Percentiles rank a stretch among this genome's conserved stretches.
These are phyloP conservation scores for Ophiostoma himal-ulmi DNA, from an alignment of 2,329 filamentous ascomycete genomes.

Conservation along the genomic window DNA sequence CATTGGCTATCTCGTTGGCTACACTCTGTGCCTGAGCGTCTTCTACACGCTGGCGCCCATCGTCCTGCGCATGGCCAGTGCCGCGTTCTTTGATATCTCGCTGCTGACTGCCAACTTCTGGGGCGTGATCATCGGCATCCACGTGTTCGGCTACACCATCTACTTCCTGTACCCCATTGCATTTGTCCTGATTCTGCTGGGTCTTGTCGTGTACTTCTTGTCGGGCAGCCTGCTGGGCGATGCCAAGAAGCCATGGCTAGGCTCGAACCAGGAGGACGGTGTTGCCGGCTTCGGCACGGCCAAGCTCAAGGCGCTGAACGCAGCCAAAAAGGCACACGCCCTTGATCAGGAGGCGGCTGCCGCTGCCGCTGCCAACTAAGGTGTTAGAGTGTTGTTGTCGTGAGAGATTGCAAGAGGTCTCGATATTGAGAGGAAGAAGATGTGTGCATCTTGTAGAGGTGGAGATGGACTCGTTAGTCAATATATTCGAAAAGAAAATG, in stretches of 20 bases:
- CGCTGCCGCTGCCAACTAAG: neutral
- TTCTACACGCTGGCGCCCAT: slow-evolving; percentile 88
- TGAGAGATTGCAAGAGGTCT: neutral
- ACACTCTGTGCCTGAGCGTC: slow-evolving; percentile 71
- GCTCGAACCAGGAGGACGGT: slow-evolving; percentile 75
- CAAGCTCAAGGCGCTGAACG: slow-evolving; percentile 64
- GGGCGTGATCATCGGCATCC: slow-evolving; percentile 87
- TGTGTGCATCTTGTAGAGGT: too few species aligned
- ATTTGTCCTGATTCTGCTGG: slow-evolving; percentile 85
- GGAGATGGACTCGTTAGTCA: neutral
- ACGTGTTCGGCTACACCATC: slow-evolving; percentile 72
- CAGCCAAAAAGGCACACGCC: slow-evolving; percentile 42
- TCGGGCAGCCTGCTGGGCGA: slow-evolving; percentile 78
- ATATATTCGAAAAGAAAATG: neutral
- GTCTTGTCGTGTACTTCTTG: slow-evolving; percentile 81
- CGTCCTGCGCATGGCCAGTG: slow-evolving; percentile 80
- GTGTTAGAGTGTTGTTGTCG: neutral
- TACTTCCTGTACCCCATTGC: slow-evolving; percentile 94
- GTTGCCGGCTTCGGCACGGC: slow-evolving; percentile 78
- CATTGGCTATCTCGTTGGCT: slow-evolving; percentile 80
- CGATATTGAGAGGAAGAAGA: neutral
- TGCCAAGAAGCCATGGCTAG: slow-evolving; percentile 91
- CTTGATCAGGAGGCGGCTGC: slow-evolving; percentile 23
- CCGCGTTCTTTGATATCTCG: slow-evolving; percentile 95
- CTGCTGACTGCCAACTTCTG: slow-evolving; percentile 94